phyloP scores from a whole-genome alignment of 208 protist species.

The Tetramitus jugosus region DNA sequence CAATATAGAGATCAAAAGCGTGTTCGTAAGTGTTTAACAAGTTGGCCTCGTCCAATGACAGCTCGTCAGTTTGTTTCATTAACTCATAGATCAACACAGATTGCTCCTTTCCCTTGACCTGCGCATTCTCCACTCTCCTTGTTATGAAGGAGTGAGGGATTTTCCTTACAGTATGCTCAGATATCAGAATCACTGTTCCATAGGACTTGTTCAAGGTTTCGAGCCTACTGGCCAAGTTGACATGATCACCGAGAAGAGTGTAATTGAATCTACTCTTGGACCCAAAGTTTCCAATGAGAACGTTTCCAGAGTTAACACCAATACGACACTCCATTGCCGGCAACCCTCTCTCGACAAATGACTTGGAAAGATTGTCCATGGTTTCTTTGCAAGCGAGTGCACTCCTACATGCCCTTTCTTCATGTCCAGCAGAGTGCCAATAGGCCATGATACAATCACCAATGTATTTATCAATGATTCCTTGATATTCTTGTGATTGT shows the following conservation, averaged over 20 bases:
- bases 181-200: constrained; percentile 7
- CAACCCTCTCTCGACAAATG: not conserved
- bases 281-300: constrained; percentile 30
- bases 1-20: not conserved
- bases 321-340: constrained; percentile 18
- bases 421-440: not conserved
- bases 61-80: not conserved
- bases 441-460: constrained; percentile 18
- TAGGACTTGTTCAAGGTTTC: constrained; percentile 30
- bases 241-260: constrained; percentile 33
- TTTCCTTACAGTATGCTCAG: not conserved
- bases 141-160: not conserved
- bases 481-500: not conserved
- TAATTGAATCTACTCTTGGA: constrained; percentile 23
- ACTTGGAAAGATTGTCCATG: not conserved
- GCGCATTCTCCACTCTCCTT: not conserved
- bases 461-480: constrained; percentile 20
- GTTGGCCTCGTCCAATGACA: no score
- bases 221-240: constrained; percentile 27
- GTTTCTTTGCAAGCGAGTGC: not conserved
- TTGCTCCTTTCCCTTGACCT: not conserved
- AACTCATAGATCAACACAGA: not conserved
- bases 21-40: not conserved
- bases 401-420: not conserved
- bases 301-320: constrained; percentile 3